Percentiles rank a stretch among this genome's conserved stretches.
Conservation (phyloP, 129 eudicot genomes). For the Flaveria linearis region DNA sequence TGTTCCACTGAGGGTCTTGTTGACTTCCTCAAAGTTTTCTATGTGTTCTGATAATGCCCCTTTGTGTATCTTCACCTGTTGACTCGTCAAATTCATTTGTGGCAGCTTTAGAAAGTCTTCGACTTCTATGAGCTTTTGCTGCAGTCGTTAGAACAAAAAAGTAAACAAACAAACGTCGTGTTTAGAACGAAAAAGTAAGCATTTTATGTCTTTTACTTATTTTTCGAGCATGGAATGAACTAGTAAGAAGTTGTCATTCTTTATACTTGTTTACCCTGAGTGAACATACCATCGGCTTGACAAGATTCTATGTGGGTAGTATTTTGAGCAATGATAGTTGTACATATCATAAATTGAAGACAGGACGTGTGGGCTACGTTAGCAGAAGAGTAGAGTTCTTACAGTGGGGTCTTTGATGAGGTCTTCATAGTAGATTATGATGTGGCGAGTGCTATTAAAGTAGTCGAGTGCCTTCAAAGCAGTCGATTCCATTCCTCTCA, state of each 20-base stretch:
- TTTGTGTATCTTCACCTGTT: constrained; percentile 92
- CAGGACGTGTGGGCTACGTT: not conserved
- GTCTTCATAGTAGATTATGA: constrained; percentile 84
- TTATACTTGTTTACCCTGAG: not conserved
- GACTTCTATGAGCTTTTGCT: constrained; percentile 66
- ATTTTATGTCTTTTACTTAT: not conserved
- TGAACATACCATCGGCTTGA: constrained; percentile 18
- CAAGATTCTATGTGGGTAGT: not conserved
- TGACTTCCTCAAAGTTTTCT: constrained; percentile 74
- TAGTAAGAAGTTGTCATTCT: not conserved
- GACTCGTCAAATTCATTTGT: constrained; percentile 60
- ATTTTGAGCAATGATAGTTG: constrained; percentile 13
- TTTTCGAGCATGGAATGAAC: not conserved
- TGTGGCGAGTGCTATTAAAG: constrained; percentile 67
- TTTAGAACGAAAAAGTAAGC: not conserved
- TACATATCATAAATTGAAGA: constrained; percentile 10
- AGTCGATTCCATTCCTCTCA: constrained; percentile 68
- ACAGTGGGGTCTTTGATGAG: constrained; percentile 69
- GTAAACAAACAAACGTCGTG: too few relatives aligned
- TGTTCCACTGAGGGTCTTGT: constrained; percentile 74
- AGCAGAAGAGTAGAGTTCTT: constrained; percentile 25
- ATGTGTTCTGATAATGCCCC: constrained; percentile 81
- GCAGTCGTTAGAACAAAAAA: not conserved
- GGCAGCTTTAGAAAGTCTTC: constrained; percentile 76
- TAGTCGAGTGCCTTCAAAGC: constrained; percentile 59